These are phyloP conservation scores for Populus tomentosa DNA, from an alignment of 441 rosid genomes.

Conservation along the genomic window DNA sequence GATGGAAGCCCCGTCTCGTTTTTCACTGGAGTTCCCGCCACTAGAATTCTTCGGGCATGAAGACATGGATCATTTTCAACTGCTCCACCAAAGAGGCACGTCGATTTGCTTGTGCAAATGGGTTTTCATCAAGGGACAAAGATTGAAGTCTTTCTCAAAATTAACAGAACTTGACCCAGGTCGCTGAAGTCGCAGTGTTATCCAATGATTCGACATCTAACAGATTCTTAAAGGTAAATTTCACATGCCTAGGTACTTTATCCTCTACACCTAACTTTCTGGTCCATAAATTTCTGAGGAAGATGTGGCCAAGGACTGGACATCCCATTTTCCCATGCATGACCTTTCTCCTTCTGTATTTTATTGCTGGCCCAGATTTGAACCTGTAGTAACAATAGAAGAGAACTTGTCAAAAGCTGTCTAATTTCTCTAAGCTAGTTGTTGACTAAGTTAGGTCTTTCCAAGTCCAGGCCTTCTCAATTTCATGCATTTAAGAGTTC, in stretches of 20 bases:
- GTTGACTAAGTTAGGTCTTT: no score
- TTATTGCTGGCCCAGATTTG: constrained; percentile 98
- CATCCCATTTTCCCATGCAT: constrained; percentile 90
- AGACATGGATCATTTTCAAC: constrained; percentile 67
- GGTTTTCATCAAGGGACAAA: constrained; percentile 86
- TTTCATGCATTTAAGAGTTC: no score
- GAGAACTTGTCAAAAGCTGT: constrained; percentile 14
- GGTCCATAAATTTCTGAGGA: constrained; percentile 76
- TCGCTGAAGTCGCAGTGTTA: constrained; percentile 67
- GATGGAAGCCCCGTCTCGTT: constrained; percentile 37
- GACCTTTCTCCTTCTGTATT: constrained; percentile 77
- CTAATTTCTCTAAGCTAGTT: no score
- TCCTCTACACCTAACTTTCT: constrained; percentile 47
- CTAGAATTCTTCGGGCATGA: constrained; percentile 80
- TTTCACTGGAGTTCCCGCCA: constrained; percentile 60
- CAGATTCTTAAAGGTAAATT: constrained; percentile 64
- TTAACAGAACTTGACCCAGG: constrained; percentile 86
- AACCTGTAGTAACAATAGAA: constrained; percentile 43
- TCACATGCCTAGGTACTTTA: constrained; percentile 77
- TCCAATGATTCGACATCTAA: constrained; percentile 91
- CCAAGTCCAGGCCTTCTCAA: no score
- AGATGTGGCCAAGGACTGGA: constrained; percentile 58
- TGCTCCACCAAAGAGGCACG: constrained; percentile 89
- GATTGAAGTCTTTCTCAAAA: constrained; percentile 64
- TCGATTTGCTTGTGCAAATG: constrained; percentile 66